Evolutionary conservation across 441 rosid species (phyloP), one percentile per base, ranked within the genome.

Genomic region (Mallotus repandus): DNA sequence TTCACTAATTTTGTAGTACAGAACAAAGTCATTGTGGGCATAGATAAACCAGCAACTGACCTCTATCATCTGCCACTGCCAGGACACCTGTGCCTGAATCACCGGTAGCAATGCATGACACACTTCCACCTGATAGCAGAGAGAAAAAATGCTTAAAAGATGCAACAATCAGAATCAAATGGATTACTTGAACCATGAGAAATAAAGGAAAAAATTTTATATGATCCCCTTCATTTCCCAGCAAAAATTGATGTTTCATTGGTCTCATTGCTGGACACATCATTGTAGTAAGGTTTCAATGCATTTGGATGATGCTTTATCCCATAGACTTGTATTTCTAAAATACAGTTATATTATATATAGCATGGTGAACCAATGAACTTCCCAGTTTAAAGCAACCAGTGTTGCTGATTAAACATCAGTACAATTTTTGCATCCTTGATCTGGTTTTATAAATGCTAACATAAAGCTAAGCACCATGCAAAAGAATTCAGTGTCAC

Each of bases 51-150:
- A 89, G 76, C 71, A 92, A 76, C 81, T 89, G 88, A 69, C 97
- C 97, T 41, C 79, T 88, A 61, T 81, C 81, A 66, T 85, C 89
- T 59, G 84, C 89, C 55, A 86, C 78, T 15, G 89, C 92, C 50
- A 91, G 48, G 25, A 83, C 74, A 63, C 87, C 83, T 15, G 86
- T 71, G 22, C 60, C 83, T 58, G 90, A 85, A 74, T 85, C 87
- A 73, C 89, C 94, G 2, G 90, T 81, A 12, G 89, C 89, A 54
- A 94, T 87, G 79, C 99, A 86, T 25, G 91, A 81, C 78, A 87
- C 84, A 59, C 82, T 69, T 59, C 86, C 75, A 75, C 89, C 98
- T 94, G 82, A 77, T 66, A 35, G 45, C 68, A 61, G 15, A 14
- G 16, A 29, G 76, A 21, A 68, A 53, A 16, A n/a, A 7, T 5